Conservation (phyloP, 768 basidiomycete genomes). For the Hebeloma cylindrosporum region DNA sequence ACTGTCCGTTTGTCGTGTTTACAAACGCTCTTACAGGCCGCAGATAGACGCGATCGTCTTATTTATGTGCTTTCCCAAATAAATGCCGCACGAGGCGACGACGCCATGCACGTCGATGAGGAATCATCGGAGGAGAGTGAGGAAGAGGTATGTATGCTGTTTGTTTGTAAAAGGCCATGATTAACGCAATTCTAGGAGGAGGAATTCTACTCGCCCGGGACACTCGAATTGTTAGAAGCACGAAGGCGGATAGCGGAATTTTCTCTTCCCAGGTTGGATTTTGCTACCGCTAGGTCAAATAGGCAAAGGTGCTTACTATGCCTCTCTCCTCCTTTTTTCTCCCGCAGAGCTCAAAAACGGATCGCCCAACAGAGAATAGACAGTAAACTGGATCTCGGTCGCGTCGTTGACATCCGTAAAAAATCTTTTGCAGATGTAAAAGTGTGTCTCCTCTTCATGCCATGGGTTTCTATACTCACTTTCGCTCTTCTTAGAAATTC, state of each 20-base stretch:
- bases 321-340: slow-evolving; percentile 39
- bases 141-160: slow-evolving; percentile 58
- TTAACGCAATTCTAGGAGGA: slow-evolving; percentile 56
- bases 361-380: slow-evolving; percentile 92
- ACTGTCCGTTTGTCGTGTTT: slow-evolving; percentile 2
- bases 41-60: slow-evolving; percentile 93
- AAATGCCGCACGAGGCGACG: slow-evolving; percentile 82
- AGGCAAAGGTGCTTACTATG: slow-evolving; percentile 77
- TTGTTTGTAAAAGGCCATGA: neutral
- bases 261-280: slow-evolving; percentile 91
- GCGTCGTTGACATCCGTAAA: slow-evolving; percentile 91
- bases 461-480: neutral
- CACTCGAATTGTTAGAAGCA: slow-evolving; percentile 82
- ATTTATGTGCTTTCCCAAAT: slow-evolving; percentile 95
- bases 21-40: slow-evolving; percentile 57
- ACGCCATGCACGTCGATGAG: slow-evolving; percentile 72
- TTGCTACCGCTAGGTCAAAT: slow-evolving; percentile 50
- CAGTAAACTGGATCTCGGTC: slow-evolving; percentile 80
- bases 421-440: slow-evolving; percentile 88
- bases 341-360: slow-evolving; percentile 91
- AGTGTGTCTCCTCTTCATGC: slow-evolving; percentile 44
- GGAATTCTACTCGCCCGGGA: slow-evolving; percentile 95
- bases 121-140: slow-evolving; percentile 69
- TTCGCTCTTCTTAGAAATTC: slow-evolving; percentile 61
- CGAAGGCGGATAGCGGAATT: slow-evolving; percentile 87